Conservation (phyloP, 768 basidiomycete genomes). For the Leccinellum rugosiceps region DNA sequence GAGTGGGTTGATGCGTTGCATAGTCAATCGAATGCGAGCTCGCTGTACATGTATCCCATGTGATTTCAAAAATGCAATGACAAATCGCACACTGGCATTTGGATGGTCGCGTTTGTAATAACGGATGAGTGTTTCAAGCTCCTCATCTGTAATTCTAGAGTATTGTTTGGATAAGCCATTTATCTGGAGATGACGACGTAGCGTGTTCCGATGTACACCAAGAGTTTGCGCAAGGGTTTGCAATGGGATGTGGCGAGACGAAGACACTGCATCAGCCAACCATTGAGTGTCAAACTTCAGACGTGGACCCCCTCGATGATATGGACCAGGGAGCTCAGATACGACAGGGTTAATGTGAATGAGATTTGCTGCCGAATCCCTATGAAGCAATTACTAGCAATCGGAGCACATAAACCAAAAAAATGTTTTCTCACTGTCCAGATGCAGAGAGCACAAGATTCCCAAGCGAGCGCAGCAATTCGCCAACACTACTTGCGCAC, state of each 20-base stretch:
- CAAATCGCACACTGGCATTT: conserved; percentile 19
- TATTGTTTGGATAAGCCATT: conserved; percentile 8
- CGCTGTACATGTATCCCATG: conserved; percentile 17
- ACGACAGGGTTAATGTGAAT: background rate
- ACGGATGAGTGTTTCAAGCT: conserved; percentile 17
- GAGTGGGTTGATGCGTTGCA: conserved; percentile 12
- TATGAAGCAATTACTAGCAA: background rate
- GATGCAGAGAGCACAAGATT: background rate
- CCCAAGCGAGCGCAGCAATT: background rate
- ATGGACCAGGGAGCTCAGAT: background rate
- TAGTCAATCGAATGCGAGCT: background rate
- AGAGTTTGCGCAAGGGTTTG: conserved; percentile 2
- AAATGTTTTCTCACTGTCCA: background rate
- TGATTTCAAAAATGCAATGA: conserved; percentile 9
- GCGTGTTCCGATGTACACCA: conserved; percentile 14
- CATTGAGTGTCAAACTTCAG: background rate
- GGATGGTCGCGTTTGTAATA: conserved; percentile 11
- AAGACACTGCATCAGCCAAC: conserved; percentile 1
- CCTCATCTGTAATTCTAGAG: conserved; percentile 13
- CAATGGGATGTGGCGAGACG: background rate
- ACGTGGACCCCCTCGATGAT: background rate
- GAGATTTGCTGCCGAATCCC: background rate
- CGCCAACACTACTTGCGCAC: background rate
- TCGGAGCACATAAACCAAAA: background rate
- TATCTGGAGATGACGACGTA: conserved; percentile 8